Evolutionary conservation across 371 early-diverging fungal species (phyloP), one percentile per base, ranked within the genome.

Genomic region (Apophysomyces variabilis): DNA sequence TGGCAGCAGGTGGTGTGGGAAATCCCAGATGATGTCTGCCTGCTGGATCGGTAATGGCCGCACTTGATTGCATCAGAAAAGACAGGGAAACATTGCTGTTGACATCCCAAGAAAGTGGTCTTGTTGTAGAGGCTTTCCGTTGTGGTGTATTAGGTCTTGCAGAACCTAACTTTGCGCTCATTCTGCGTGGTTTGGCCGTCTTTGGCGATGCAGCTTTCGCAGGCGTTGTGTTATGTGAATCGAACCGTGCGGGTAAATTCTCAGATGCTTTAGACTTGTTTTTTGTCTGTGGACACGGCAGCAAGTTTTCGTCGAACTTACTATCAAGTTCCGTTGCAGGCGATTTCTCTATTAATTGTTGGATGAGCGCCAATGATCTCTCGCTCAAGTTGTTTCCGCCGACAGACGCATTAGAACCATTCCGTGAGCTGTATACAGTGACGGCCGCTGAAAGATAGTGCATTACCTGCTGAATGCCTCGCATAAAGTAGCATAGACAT

Each of bases 391-490:
- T 66, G 38, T 61, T 47, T 18, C 59, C 63, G 7, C 62, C 61
- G n/a, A 26, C 32, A 21, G 61, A 45, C 9, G 43, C 12, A 38
- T 58, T 61, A n/a, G 62, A 60, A 21, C 57, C 67, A 0, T 63
- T 21, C 26, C 66, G 45, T 4, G 59, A 60, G 47, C 60, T 56
- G 54, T 75, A 77, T 1, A 80, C 47, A 1, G 81, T 78, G 4
- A 72, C 60, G 1, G 81, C 76, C 3, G 81, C 76, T 8, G 81
- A 73, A 5, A 81, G 41, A 58, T 76, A 81, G 57, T 81, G 74
- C n/a, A 81, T 57, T 8, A 74, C 71, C 50, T 81, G 76, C 16
- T 78, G 81, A 0, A 78, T 67, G 0, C 81, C 81, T 37, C 81
- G 72, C 13, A 81, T 67, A 4, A 73, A 67, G 60, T 78, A 78